Evolutionary conservation across 2,329 filamentous ascomycete species (phyloP), one percentile per base, ranked within the genome.

Genomic region (Allantophomopsis cytisporea): DNA sequence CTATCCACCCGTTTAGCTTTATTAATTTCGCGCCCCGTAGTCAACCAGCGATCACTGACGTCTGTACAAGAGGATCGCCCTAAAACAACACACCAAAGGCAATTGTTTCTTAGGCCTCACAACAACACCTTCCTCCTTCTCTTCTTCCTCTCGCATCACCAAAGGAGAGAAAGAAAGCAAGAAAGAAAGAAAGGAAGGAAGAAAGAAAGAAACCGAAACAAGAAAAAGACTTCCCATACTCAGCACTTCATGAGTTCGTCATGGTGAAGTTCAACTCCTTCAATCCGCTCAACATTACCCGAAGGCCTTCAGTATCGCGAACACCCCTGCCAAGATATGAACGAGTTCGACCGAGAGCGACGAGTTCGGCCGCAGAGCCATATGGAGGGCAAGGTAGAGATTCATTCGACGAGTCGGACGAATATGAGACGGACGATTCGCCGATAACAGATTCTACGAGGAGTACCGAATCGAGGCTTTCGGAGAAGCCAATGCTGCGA

Each of bases 401-500:
- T 41, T 72, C 47, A 40, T 72, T 70, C 2, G 65, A 71, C 44
- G 64, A 70, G 41, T 63, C 68, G 15, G 61, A 66, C 40, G 57
- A 59, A 40, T 63, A 65, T 31, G 55, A 64, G 46, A 53, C 63
- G 45, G 52, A 63, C 40, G 58, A 65, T 17, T 54, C 51, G 15
- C 54, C 54, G 1, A 40, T 45, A 16, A 41, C 35, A 43, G 7
- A 56, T 53, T 2, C 54, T 53, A 2, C 41, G 52, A 37, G 52
- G 53, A 18, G 55, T 50, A 4, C 52, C 51, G 2, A 41, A 10
- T 55, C 54, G 37, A 53, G 54, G 37, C 45, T 46, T 10, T 50
- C 54, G 2, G 44, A 46, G n/a, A 45, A 43, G 35, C 53, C 54
- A 28, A 55, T 56, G 46, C 28, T 56, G 31, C 44, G 47, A 30